Conservation (phyloP, 2,329 filamentous ascomycete species). For the Amylocarpus encephaloides region DNA sequence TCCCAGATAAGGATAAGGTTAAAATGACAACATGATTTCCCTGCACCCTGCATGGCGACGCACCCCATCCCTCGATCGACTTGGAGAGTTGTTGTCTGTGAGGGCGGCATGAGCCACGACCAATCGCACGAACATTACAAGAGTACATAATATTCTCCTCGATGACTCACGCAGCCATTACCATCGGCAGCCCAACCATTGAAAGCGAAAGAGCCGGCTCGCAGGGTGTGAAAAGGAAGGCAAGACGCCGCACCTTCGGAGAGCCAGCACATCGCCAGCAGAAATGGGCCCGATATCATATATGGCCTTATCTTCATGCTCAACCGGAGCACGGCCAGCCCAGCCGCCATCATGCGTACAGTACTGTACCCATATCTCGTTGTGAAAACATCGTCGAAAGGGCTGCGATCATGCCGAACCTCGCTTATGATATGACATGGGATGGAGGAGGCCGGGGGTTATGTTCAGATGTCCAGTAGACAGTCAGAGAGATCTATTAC, state of each 20-base stretch:
- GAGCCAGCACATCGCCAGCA: too few relatives aligned
- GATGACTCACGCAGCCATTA: slow-evolving; percentile 5
- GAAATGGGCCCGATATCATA: neutral
- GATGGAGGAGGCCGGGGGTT: too few relatives aligned
- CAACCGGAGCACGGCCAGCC: neutral
- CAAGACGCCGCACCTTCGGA: too few relatives aligned
- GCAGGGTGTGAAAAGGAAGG: neutral
- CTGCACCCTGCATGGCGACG: neutral
- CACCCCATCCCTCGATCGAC: neutral
- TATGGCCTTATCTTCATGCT: neutral
- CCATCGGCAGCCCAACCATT: neutral
- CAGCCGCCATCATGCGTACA: neutral
- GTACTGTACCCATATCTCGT: neutral
- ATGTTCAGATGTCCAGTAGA: too few relatives aligned
- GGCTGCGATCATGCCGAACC: too few relatives aligned
- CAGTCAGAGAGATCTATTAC: too few relatives aligned
- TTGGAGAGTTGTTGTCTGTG: too few relatives aligned
- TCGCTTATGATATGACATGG: too few relatives aligned
- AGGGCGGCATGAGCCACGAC: neutral
- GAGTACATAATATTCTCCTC: slow-evolving; percentile 2
- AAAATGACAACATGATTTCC: neutral
- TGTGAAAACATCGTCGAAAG: neutral
- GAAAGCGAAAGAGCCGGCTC: neutral
- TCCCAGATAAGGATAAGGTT: neutral
- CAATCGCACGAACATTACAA: neutral